Conservation (phyloP, 2,329 filamentous ascomycete species). For the Pseudopithomyces chartarum region DNA sequence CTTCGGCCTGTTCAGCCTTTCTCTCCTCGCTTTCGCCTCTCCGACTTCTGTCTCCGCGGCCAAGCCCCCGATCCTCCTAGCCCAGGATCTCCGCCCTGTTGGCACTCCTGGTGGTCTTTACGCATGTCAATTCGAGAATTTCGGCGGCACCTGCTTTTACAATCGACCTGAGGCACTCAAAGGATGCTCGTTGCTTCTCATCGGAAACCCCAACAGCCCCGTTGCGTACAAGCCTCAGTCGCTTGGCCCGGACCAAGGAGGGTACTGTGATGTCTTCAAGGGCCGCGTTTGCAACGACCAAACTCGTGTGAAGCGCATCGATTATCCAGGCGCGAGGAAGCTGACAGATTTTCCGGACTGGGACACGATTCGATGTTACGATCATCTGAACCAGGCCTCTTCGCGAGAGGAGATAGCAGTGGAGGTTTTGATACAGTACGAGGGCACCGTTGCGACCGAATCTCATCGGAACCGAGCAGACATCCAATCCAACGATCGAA, state of each 20-base stretch:
- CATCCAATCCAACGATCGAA: too few relatives aligned
- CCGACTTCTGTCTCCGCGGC: not conserved
- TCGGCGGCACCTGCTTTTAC: not conserved
- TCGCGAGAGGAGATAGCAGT: not conserved
- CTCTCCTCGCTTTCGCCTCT: not conserved
- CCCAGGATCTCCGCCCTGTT: not conserved
- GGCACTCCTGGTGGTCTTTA: not conserved
- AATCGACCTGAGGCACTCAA: not conserved
- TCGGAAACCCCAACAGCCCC: not conserved
- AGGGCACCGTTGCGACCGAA: not conserved
- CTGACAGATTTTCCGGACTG: not conserved
- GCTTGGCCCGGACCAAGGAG: not conserved
- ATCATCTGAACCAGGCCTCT: not conserved
- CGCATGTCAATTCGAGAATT: not conserved
- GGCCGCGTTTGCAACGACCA: slow-evolving; percentile 1
- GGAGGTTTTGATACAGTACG: not conserved
- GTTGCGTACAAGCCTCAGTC: not conserved
- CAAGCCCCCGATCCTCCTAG: not conserved
- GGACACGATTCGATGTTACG: not conserved
- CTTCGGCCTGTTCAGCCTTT: not conserved
- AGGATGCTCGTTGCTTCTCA: not conserved
- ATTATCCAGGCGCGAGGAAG: not conserved
- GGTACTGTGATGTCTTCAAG: slow-evolving; percentile 1
- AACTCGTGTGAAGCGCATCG: not conserved
- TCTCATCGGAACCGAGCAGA: too few relatives aligned